A percentile compares a stretch with the other conserved stretches of the same genome.
These are phyloP conservation scores for Heliosperma pusillum DNA, from an alignment of 148 eudicot genomes.

Conservation along the genomic window DNA sequence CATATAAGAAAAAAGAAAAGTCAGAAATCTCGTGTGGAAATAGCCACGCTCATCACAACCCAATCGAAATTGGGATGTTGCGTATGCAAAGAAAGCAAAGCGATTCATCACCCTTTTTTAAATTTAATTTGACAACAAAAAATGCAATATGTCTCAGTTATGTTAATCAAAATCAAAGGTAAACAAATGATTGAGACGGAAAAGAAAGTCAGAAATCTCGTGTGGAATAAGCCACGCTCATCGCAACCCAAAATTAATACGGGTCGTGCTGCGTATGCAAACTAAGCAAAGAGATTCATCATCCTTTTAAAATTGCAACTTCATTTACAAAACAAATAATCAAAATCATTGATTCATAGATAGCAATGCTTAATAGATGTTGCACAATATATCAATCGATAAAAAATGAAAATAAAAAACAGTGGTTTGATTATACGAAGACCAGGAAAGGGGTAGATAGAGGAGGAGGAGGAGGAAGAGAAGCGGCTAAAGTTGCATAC, in stretches of 20 bases:
- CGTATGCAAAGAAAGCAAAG: constrained; percentile 11
- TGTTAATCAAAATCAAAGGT: too few species aligned
- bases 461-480: too few species aligned
- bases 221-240: constrained; percentile 18
- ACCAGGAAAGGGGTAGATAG: too few species aligned
- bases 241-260: not conserved
- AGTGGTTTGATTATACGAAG: not conserved
- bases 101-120: constrained; percentile 6
- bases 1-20: not conserved
- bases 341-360: too few species aligned
- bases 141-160: too few species aligned
- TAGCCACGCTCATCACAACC: constrained; percentile 14
- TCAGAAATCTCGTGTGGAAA: constrained; percentile 16
- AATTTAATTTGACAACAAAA: too few species aligned
- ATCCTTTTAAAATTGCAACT: too few species aligned
- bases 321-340: too few species aligned
- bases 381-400: too few species aligned
- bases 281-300: constrained; percentile 11
- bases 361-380: too few species aligned
- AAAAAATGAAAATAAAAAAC: too few species aligned
- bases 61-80: not conserved
- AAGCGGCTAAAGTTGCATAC: too few species aligned
- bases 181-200: not conserved
- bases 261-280: constrained; percentile 13
- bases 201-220: constrained; percentile 10